These are phyloP conservation scores for Ceratocystis ficicola DNA, from an alignment of 2,329 filamentous ascomycete genomes.

Conservation along the genomic window DNA sequence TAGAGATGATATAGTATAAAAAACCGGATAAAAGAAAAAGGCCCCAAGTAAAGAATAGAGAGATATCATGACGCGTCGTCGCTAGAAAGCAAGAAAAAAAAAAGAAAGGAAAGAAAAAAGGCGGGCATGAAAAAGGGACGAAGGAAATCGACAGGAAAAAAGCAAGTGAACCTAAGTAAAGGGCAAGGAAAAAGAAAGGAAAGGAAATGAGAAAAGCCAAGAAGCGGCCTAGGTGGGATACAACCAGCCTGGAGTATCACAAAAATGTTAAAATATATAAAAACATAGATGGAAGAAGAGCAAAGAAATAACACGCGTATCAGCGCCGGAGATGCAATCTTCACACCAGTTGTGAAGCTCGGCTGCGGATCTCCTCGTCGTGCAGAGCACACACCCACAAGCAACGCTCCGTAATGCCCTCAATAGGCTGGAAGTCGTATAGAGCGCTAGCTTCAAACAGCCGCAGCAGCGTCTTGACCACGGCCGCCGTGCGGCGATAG, in stretches of 20 bases:
- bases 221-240: background rate
- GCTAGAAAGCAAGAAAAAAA: background rate
- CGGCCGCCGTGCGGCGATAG: conserved; percentile 60
- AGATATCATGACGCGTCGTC: conserved; percentile 8
- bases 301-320: background rate
- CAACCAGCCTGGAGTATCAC: background rate
- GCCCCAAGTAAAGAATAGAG: background rate
- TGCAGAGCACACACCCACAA: conserved; percentile 71
- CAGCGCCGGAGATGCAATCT: background rate
- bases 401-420: conserved; percentile 66
- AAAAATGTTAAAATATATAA: conserved; percentile 10
- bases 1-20: background rate
- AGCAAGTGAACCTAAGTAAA: background rate
- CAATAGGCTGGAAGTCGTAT: conserved; percentile 62
- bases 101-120: background rate
- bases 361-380: conserved; percentile 58
- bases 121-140: background rate
- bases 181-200: background rate
- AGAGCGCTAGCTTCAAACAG: conserved; percentile 67
- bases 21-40: background rate
- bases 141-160: background rate
- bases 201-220: background rate
- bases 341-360: conserved; percentile 40
- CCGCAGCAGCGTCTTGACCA: conserved; percentile 67
- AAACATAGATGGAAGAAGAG: background rate